A percentile compares a stretch with the other conserved stretches of the same genome.
phyloP scores from a whole-genome alignment of 1,139 yeast species.

The Lodderomyces oxycetoniae region DNA sequence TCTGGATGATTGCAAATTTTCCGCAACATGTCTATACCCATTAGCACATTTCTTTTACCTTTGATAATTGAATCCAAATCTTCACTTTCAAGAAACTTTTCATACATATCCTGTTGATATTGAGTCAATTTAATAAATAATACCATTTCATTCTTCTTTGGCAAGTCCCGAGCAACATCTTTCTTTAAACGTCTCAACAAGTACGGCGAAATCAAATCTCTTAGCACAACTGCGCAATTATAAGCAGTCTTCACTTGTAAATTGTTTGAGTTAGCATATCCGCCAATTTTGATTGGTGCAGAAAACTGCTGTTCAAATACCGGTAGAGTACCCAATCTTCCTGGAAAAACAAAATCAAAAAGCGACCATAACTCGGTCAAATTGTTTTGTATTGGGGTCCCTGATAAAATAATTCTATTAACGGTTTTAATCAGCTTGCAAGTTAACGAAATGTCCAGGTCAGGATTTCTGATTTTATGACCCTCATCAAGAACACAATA shows the following conservation, averaged over 20 bases:
- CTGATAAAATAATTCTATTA: constrained; percentile 81
- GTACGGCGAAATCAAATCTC: constrained; percentile 89
- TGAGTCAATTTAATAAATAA: constrained; percentile 81
- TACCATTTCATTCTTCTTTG: constrained; percentile 91
- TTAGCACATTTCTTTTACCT: constrained; percentile 77
- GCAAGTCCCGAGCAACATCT: constrained; percentile 96
- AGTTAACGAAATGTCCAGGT: constrained; percentile 77
- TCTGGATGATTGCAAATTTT: constrained; percentile 98
- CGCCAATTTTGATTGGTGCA: constrained; percentile 93
- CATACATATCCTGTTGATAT: constrained; percentile 68
- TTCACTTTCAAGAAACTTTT: constrained; percentile 67
- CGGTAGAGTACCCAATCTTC: constrained; percentile 88
- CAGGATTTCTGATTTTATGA: constrained; percentile 93
- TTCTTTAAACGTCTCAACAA: constrained; percentile 78
- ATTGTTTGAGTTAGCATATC: constrained; percentile 95
- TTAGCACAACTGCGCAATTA: constrained; percentile 86
- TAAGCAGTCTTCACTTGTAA: constrained; percentile 95
- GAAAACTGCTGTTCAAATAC: constrained; percentile 92
- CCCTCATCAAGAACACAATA: constrained; percentile 94
- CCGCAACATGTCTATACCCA: constrained; percentile 84
- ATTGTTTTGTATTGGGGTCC: constrained; percentile 78
- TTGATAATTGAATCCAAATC: constrained; percentile 68
- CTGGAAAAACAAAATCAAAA: constrained; percentile 93
- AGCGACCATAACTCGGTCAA: constrained; percentile 88
- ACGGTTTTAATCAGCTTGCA: constrained; percentile 81